These are phyloP conservation scores for Carex cristatella DNA, from an alignment of 176 grass and related monocot species.

Conservation along the genomic window DNA sequence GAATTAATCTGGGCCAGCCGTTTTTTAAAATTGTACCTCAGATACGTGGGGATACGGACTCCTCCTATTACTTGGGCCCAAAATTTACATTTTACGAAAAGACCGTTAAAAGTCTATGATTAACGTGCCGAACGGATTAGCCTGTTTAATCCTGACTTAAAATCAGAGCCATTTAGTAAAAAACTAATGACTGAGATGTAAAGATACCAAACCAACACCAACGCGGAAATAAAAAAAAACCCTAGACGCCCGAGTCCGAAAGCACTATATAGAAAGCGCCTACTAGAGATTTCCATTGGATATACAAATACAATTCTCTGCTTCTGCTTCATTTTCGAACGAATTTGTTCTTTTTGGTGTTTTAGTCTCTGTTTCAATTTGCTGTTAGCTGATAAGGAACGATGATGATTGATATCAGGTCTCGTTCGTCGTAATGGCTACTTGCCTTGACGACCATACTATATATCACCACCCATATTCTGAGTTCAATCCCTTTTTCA, in stretches of 20 bases:
- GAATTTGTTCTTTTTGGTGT: not conserved
- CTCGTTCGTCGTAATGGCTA: slow-evolving; percentile 39
- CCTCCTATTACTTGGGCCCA: not conserved
- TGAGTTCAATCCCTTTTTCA: slow-evolving; percentile 12
- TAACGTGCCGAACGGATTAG: not conserved
- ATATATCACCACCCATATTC: slow-evolving; percentile 35
- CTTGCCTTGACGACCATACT: slow-evolving; percentile 30
- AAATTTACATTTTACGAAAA: not conserved
- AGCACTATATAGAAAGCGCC: not conserved
- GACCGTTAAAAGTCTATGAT: not conserved
- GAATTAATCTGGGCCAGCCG: too few relatives aligned
- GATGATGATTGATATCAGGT: slow-evolving; percentile 31
- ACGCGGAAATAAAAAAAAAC: not conserved
- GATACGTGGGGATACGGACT: too few relatives aligned
- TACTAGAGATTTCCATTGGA: not conserved
- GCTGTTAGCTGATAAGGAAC: not conserved
- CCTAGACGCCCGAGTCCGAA: not conserved
- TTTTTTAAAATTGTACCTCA: too few relatives aligned
- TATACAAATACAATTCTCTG: too few relatives aligned
- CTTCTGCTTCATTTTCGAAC: not conserved
- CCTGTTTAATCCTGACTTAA: not conserved
- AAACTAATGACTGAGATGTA: not conserved
- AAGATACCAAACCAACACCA: not conserved
- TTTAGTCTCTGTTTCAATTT: not conserved
- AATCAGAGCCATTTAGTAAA: not conserved